phyloP scores from a whole-genome alignment of 2,329 filamentous ascomycete genomes.

The Calonectria pauciramosa region DNA sequence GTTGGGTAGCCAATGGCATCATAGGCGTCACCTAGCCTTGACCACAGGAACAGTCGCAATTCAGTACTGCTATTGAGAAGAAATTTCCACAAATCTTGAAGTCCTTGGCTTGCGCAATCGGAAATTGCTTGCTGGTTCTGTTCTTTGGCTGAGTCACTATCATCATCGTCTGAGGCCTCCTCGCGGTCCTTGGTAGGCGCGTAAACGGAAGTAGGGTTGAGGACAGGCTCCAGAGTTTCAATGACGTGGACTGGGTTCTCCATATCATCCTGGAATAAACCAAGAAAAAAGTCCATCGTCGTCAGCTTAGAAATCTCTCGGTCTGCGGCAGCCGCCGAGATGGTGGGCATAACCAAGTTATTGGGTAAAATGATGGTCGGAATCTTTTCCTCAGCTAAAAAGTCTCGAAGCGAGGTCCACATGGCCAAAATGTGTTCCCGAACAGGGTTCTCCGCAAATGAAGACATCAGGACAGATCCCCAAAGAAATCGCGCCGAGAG shows the following conservation, averaged over 20 bases:
- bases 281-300: constrained; percentile 96
- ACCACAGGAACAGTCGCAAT: constrained; percentile 89
- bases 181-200: constrained; percentile 44
- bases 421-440: constrained; percentile 70
- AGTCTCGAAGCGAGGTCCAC: constrained; percentile 71
- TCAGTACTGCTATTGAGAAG: constrained; percentile 85
- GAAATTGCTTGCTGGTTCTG: constrained; percentile 57
- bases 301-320: constrained; percentile 92
- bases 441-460: constrained; percentile 65
- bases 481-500: constrained; percentile 69
- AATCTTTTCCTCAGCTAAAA: constrained; percentile 57
- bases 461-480: constrained; percentile 68
- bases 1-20: constrained; percentile 85
- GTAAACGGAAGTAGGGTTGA: constrained; percentile 77
- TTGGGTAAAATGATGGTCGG: constrained; percentile 77
- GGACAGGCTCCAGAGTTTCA: constrained; percentile 90
- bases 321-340: constrained; percentile 87
- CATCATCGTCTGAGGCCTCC: constrained; percentile 17
- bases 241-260: constrained; percentile 88
- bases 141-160: constrained; percentile 34
- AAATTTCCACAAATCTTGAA: constrained; percentile 88
- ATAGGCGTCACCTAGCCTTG: constrained; percentile 91
- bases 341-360: constrained; percentile 88
- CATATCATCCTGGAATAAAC: constrained; percentile 86
- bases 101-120: constrained; percentile 67